Percentiles rank a stretch among this genome's conserved stretches.
phyloP scores from a whole-genome alignment of 306 rosid species.

The Gleditsia sinensis region DNA sequence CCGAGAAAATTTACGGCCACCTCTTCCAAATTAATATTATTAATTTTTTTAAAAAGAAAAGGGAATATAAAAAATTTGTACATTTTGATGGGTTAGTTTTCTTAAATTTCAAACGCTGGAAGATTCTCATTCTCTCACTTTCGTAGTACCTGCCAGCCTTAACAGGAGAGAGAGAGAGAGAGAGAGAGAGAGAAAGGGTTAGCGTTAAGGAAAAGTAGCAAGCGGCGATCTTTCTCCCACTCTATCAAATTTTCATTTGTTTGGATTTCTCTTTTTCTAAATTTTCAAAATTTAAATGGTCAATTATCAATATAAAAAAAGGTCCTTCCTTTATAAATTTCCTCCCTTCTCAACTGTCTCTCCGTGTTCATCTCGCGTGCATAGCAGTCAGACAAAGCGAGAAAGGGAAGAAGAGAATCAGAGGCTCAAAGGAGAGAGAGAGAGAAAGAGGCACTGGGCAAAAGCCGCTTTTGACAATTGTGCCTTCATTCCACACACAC shows the following conservation, averaged over 20 bases:
- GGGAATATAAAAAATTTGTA: not conserved
- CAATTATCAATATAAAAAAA: slow-evolving; percentile 32
- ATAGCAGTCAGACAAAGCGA: slow-evolving; percentile 47
- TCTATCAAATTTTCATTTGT: slow-evolving; percentile 5
- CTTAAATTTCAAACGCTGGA: slow-evolving; percentile 8
- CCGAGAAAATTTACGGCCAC: slow-evolving; percentile 22
- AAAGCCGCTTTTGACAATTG: slow-evolving; percentile 31
- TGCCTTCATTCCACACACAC: not conserved
- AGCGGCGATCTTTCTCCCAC: slow-evolving; percentile 21
- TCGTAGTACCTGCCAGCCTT: slow-evolving; percentile 29
- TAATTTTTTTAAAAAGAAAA: not conserved
- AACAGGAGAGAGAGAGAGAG: slow-evolving; percentile 20
- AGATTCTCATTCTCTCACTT: slow-evolving; percentile 29
- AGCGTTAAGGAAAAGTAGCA: slow-evolving; percentile 41
- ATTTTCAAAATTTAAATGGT: not conserved
- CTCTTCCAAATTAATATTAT: not conserved
- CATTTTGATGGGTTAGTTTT: not conserved
- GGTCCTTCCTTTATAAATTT: slow-evolving; percentile 14
- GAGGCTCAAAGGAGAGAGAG: slow-evolving; percentile 24
- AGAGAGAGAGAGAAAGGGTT: slow-evolving; percentile 1
- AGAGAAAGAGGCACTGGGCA: slow-evolving; percentile 22
- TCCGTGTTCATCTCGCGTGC: slow-evolving; percentile 88
- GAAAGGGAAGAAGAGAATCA: slow-evolving; percentile 33
- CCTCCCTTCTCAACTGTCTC: slow-evolving; percentile 66
- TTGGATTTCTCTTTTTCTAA: not conserved